Base-by-base conservation (phyloP, 345 rosid species). In the Boechera divaricarpa region DNA sequence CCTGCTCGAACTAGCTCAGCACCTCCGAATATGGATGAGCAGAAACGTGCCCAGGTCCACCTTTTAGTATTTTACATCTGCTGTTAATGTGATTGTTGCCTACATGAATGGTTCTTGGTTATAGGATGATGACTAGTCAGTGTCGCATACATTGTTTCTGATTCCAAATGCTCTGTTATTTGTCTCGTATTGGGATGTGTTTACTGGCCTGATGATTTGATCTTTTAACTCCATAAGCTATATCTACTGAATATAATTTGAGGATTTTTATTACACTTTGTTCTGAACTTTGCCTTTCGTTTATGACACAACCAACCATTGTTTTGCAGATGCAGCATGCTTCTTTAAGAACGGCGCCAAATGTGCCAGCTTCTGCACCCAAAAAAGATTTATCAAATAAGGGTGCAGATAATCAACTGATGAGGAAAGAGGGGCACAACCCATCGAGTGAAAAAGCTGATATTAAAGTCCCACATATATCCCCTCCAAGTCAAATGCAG, bases 1-100 rank as follows among this genome's bases (percentile, higher is more conserved):
- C 98, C 98, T 47, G 92, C 98, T 72, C 91, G 98, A 67, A 94
- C 98, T 53, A 89, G 87, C 83, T 96, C 99, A 51, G 97, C 98
- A 62, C 99, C 99, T 76, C 98, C 97, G 7, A 92, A 92, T 80
- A 83, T 95, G 88, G 99, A 95, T 67, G 99, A 95, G 81, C 99
- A 95, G 88, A 92, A 89, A 85, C 87, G 89, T 77, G 93, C 84
- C 66, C 97, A 88, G 97, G 98, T 92, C 47, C 54, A 70, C 61
- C 49, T 13, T 63, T 62, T 72, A 57, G 31, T 78, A 52, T 57
- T 65, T 28, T 54, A 5, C 64, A 5, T 44, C 69, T 71, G 32
- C 53, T 26, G 16, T 63, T 56, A 33, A 48, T 48, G 48, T 58
- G 75, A 13, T 59, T 73, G 35, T 59, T 63, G 18, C 51, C 48